These are phyloP conservation scores for Quercus agrifolia DNA, from an alignment of 306 rosid genomes.

Conservation along the genomic window DNA sequence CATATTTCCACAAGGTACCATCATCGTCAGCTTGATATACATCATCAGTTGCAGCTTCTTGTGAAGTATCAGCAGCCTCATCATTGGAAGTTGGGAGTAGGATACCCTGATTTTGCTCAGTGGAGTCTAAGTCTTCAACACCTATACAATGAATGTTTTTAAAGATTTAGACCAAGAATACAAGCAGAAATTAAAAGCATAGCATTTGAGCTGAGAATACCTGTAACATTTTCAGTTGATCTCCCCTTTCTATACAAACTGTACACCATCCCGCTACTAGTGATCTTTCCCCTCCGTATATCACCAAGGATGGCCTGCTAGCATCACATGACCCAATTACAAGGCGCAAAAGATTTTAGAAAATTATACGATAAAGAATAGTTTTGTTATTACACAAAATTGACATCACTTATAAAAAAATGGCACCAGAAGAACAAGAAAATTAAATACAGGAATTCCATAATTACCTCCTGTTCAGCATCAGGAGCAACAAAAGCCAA, in stretches of 20 bases:
- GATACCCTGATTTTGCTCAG: conserved; percentile 25
- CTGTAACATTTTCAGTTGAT: conserved; percentile 34
- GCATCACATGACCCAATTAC: conserved; percentile 6
- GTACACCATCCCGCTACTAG: conserved; percentile 43
- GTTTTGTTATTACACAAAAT: not conserved
- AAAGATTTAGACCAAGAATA: not conserved
- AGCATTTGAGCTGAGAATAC: conserved; percentile 22
- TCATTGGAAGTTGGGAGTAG: conserved; percentile 21
- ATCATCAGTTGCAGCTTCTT: conserved; percentile 21
- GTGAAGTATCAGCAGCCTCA: conserved; percentile 12
- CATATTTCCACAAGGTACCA: conserved; percentile 23
- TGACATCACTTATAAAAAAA: not conserved
- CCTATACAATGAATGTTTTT: conserved; percentile 12
- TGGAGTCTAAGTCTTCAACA: conserved; percentile 28
- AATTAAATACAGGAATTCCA: not conserved
- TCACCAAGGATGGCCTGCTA: conserved; percentile 39
- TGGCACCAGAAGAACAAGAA: not conserved
- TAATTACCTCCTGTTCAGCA: conserved; percentile 48
- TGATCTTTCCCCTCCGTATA: conserved; percentile 50
- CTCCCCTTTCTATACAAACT: conserved; percentile 32
- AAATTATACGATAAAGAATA: not conserved
- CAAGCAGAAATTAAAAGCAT: not conserved
- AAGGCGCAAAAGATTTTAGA: not conserved
- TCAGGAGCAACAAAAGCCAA: conserved; percentile 57
- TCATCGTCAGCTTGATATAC: conserved; percentile 14